Evolutionary conservation across 495 filamentous ascomycete species (phyloP), one percentile per base, ranked within the genome.

Genomic region (Talaromyces ruber): DNA sequence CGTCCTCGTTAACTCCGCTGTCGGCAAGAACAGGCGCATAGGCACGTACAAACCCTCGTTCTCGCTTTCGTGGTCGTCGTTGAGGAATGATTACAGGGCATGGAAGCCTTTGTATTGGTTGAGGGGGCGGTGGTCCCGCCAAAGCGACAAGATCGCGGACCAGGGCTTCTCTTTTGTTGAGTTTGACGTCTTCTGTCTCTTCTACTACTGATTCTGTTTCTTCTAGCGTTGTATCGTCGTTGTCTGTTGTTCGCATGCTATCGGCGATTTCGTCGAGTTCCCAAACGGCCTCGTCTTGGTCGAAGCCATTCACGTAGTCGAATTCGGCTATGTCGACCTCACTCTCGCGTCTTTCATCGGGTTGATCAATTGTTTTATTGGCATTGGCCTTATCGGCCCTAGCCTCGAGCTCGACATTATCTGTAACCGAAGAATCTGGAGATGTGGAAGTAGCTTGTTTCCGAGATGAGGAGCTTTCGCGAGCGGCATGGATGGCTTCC

Each of bases 1-100:
- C 79, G 21, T 60, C 59, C 60, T 84, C 74, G 62, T 80, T 75
- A 64, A 87, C 78, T 0, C 77, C 82, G 45, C 72, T 78, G 5
- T 80, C 74, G 1, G 69, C 71, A 0, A 86, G 73, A 1, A 75
- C 70, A 0, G 82, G 83, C 0, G 83, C 78, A 71, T 86, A 86
- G 2, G 81, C 69, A 34, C 67, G 67, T 39, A 71, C 68, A 61
- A 73, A 72, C 18, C 68, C 70, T 26, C 70, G 70, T 21, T 68
- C 62, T 9, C 69, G 65, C n/a, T 63, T 58, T 61, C 66, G 67
- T 2, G 70, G 71, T 64, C 72, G 66, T 12, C 67, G 72, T 59
- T 76, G 68, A 21, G 73, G 70, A 32, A 76, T 64, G 26, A 72
- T 60, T n/a, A 75, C 67, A 0, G 73, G 73, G n/a, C 64, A 66